Conservation (phyloP, 2,329 filamentous ascomycete genomes). For the Diaporthe citrichinensis region DNA sequence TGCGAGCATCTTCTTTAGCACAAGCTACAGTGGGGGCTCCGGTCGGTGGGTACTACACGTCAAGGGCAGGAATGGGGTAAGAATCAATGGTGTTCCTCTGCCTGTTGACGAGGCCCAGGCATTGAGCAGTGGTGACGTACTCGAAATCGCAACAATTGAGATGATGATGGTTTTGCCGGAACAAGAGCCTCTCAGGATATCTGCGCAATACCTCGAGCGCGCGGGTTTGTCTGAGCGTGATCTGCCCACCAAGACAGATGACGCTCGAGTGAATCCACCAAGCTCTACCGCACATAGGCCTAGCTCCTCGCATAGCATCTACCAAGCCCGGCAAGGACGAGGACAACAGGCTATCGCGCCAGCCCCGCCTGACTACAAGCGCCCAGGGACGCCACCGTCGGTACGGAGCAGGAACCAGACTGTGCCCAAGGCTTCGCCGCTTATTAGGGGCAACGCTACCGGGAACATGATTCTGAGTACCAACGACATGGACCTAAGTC, state of each 20-base stretch:
- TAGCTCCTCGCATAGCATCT: conserved; percentile 46
- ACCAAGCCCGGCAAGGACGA: conserved; percentile 45
- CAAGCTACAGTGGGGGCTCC: conserved; percentile 72
- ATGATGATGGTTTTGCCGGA: conserved; percentile 99
- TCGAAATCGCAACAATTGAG: conserved; percentile 92
- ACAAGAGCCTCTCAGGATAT: conserved; percentile 75
- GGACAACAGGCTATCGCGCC: conserved; percentile 68
- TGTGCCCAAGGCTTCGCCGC: conserved; percentile 56
- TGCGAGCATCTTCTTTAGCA: conserved; percentile 80
- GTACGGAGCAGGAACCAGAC: conserved; percentile 52
- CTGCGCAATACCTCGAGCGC: conserved; percentile 78
- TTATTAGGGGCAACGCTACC: conserved; percentile 49
- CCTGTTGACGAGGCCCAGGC: conserved; percentile 76
- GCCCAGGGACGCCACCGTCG: conserved; percentile 73
- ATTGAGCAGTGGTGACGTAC: conserved; percentile 88
- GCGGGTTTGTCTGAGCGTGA: conserved; percentile 65
- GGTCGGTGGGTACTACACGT: conserved; percentile 88
- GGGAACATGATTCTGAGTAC: conserved; percentile 63
- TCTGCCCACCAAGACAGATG: conserved; percentile 40
- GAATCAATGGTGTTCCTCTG: conserved; percentile 81
- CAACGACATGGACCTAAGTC: conserved; percentile 80
- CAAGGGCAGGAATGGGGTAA: conserved; percentile 92
- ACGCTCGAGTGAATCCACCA: conserved; percentile 31
- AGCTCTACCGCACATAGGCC: conserved; percentile 45
- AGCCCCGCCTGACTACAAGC: conserved; percentile 71